Conservation (phyloP, 2,329 filamentous ascomycete genomes). For the Aspergillus vadensis region DNA sequence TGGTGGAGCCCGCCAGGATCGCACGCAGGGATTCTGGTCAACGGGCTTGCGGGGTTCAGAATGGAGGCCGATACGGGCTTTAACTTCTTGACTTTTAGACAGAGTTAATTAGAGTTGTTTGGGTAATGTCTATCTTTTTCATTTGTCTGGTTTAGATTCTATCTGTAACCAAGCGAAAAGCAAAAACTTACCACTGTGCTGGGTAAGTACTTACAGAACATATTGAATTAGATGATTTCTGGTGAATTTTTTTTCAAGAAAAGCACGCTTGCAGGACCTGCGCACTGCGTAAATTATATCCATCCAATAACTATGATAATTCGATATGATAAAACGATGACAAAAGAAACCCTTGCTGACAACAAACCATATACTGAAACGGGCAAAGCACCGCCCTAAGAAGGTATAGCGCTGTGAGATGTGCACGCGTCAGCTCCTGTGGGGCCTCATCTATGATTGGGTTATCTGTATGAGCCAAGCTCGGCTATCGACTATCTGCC, state of each 20-base stretch:
- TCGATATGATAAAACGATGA: background rate
- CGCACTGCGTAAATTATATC: background rate
- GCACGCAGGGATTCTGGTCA: slow-evolving; percentile 34
- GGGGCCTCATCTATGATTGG: slow-evolving; percentile 29
- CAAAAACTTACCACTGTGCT: background rate
- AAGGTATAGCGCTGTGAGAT: slow-evolving; percentile 19
- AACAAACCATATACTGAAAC: slow-evolving; percentile 13
- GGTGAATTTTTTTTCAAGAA: no score
- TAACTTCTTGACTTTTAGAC: slow-evolving; percentile 1
- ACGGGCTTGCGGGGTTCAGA: slow-evolving; percentile 32
- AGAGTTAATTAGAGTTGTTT: slow-evolving; percentile 2
- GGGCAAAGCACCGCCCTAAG: slow-evolving; percentile 18
- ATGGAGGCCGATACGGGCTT: slow-evolving; percentile 8
- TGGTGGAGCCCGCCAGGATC: slow-evolving; percentile 29
- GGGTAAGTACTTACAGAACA: no score
- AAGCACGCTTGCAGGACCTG: background rate
- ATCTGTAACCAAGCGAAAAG: background rate
- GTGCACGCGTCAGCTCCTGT: slow-evolving; percentile 40
- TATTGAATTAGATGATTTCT: no score
- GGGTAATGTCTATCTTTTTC: background rate
- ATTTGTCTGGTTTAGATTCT: background rate
- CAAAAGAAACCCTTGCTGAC: slow-evolving; percentile 11
- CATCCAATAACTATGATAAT: background rate
- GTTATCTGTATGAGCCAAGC: slow-evolving; percentile 34
- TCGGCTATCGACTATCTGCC: slow-evolving; percentile 46